A percentile compares a stretch with the other conserved stretches of the same genome.
Evolutionary conservation across 371 early-diverging fungal species (phyloP).

Genomic region (Lichtheimia ornata): DNA sequence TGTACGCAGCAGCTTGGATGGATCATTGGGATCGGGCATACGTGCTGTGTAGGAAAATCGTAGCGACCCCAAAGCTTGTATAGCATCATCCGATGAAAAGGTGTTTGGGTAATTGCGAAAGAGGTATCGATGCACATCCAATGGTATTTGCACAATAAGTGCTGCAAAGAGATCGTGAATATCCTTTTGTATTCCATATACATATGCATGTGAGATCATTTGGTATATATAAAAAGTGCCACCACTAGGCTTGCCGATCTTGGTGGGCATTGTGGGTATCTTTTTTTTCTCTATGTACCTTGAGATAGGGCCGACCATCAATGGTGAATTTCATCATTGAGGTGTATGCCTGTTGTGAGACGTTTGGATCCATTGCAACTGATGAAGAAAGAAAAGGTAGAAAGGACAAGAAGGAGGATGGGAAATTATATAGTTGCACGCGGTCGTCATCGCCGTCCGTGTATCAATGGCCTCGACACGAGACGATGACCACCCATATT

Average conservation of each 20-base stretch:
- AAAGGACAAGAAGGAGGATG: background rate
- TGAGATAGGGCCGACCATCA: slow-evolving; percentile 49
- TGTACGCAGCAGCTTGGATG: slow-evolving; percentile 46
- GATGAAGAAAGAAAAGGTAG: background rate
- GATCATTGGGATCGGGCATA: slow-evolving; percentile 60
- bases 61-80: slow-evolving; percentile 52
- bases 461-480: no score
- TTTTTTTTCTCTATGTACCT: slow-evolving; percentile 22
- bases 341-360: slow-evolving; percentile 48
- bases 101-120: slow-evolving; percentile 61
- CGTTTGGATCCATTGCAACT: slow-evolving; percentile 6
- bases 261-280: no score
- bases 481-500: no score
- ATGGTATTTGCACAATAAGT: slow-evolving; percentile 58
- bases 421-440: no score
- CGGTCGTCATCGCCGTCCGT: no score
- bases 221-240: background rate
- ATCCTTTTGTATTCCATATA: slow-evolving; percentile 38
- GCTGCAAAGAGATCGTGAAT: slow-evolving; percentile 68
- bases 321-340: slow-evolving; percentile 56
- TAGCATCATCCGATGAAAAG: slow-evolving; percentile 64
- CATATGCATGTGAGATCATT: background rate
- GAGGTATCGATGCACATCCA: slow-evolving; percentile 55
- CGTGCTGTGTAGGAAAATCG: slow-evolving; percentile 57
- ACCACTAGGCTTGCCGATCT: no score